Evolutionary conservation across 2,329 filamentous ascomycete genomes (phyloP).

Genomic region (Fusarium ambrosium): DNA sequence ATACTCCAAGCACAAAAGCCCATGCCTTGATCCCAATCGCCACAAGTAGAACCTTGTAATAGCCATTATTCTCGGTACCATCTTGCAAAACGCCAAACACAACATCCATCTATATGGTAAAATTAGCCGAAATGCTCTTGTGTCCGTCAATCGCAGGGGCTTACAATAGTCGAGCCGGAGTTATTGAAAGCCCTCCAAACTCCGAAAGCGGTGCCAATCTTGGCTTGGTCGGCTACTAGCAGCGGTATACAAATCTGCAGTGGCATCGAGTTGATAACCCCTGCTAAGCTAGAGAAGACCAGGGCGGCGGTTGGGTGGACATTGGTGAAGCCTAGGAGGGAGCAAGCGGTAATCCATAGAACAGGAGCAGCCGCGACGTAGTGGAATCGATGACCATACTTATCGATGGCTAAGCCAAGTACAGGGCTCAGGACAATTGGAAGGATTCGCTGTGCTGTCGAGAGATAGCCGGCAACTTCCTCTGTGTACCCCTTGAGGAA

Average conservation of each 20-base stretch:
- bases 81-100: conserved; percentile 42
- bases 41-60: conserved; percentile 32
- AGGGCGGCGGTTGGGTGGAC: conserved; percentile 37
- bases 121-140: neutral
- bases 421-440: conserved; percentile 36
- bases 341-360: conserved; percentile 37
- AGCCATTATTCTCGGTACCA: conserved; percentile 32
- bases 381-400: conserved; percentile 43
- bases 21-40: conserved; percentile 38
- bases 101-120: conserved; percentile 38
- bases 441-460: conserved; percentile 38
- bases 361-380: conserved; percentile 40
- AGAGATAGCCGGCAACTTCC: conserved; percentile 37
- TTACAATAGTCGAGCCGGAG: conserved; percentile 42
- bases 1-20: conserved; percentile 32
- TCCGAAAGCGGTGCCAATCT: conserved; percentile 42
- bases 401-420: conserved; percentile 36
- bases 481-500: conserved; percentile 42
- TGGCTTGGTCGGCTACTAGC: conserved; percentile 41
- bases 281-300: conserved; percentile 34
- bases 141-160: neutral
- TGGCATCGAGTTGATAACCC: conserved; percentile 41
- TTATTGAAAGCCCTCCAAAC: conserved; percentile 44
- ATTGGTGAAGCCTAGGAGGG: conserved; percentile 39
- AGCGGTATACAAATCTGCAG: conserved; percentile 43